Evolutionary conservation across 78 protist genomes (phyloP).

Genomic region (Dictyostelium firmibasis): DNA sequence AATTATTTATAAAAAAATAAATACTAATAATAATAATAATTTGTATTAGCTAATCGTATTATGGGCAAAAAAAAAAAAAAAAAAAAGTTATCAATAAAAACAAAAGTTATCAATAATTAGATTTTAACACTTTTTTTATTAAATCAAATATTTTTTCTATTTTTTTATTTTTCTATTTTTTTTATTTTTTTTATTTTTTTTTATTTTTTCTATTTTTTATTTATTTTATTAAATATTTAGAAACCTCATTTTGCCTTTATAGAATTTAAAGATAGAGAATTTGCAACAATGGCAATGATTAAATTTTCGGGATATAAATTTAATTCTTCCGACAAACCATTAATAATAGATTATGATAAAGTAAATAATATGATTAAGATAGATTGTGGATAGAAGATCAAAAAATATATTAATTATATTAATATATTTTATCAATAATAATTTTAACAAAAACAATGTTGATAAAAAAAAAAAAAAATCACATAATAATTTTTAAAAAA

Average conservation of each 20-base stretch:
- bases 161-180: neutral
- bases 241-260: constrained; percentile 72
- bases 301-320: constrained; percentile 40
- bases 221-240: no score
- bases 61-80: neutral
- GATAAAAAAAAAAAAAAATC: neutral
- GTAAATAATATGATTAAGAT: constrained; percentile 4
- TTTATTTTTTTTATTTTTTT: neutral
- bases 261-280: constrained; percentile 64
- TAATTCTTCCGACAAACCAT: constrained; percentile 40
- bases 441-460: neutral
- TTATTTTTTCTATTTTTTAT: neutral
- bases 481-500: neutral
- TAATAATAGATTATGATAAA: constrained; percentile 61
- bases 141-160: neutral
- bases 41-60: no score
- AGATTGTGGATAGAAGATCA: neutral
- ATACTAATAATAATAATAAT: no score
- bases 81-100: neutral
- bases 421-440: neutral
- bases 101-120: neutral
- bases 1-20: neutral
- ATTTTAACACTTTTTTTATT: no score
- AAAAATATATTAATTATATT: neutral
- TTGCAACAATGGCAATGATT: constrained; percentile 45